Conservation (phyloP, 1,284 basidiomycete species). For the Gymnopus androsaceus region DNA sequence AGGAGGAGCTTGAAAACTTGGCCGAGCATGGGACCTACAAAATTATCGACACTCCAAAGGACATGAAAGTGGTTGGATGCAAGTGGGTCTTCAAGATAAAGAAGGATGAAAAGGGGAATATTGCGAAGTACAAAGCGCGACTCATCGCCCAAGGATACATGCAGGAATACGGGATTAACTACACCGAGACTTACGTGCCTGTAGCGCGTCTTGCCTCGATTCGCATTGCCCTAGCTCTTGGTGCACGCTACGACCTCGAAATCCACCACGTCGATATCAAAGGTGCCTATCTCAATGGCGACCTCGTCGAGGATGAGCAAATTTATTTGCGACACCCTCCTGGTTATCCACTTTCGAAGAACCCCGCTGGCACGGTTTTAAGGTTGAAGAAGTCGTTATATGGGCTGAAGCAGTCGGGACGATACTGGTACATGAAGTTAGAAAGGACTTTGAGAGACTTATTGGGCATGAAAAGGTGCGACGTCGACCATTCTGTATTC, state of each 20-base stretch:
- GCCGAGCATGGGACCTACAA: slow-evolving; percentile 28
- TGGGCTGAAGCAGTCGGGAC: too few species aligned
- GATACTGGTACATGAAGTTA: too few species aligned
- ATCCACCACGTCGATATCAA: too few species aligned
- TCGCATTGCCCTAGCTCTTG: too few species aligned
- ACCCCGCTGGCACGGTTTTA: neutral
- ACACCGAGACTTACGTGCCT: slow-evolving; percentile 36
- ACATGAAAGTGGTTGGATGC: slow-evolving; percentile 26
- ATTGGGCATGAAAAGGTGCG: too few species aligned
- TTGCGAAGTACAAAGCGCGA: slow-evolving; percentile 36
- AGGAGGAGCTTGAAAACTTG: slow-evolving; percentile 27
- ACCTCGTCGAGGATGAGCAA: slow-evolving; percentile 19
- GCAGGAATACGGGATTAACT: slow-evolving; percentile 42
- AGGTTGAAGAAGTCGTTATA: too few species aligned
- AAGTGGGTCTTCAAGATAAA: slow-evolving; percentile 41
- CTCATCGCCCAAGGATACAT: slow-evolving; percentile 42
- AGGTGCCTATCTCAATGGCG: too few species aligned
- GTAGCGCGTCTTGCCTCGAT: too few species aligned
- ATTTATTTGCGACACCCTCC: slow-evolving; percentile 26
- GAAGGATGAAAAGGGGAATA: slow-evolving; percentile 29
- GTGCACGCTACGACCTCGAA: too few species aligned
- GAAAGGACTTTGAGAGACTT: too few species aligned
- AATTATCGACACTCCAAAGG: slow-evolving; percentile 23
- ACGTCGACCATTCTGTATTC: slow-evolving; percentile 28
- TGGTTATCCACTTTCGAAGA: slow-evolving; percentile 16